Percentiles rank a stretch among this genome's conserved stretches.
These are phyloP conservation scores for Candida montana DNA, from an alignment of 805 yeast species.

Conservation along the genomic window DNA sequence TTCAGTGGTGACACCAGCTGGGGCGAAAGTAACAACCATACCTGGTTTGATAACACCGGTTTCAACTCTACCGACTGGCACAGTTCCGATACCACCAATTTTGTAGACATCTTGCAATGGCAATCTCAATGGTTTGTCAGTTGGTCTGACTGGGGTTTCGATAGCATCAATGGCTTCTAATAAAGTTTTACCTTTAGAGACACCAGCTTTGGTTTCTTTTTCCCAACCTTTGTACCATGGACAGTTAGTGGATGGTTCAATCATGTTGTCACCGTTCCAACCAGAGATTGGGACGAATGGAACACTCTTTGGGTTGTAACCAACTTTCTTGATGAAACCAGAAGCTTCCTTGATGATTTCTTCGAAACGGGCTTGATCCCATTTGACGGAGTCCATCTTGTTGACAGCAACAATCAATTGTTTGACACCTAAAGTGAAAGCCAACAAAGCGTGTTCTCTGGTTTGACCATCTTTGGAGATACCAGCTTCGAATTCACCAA, in stretches of 20 bases:
- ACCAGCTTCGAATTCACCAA: conserved; percentile 95
- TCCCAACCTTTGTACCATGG: conserved; percentile 93
- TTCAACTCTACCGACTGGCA: conserved; percentile 94
- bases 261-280: conserved; percentile 94
- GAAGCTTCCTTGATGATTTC: conserved; percentile 75
- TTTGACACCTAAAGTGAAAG: conserved; percentile 84
- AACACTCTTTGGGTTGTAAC: conserved; percentile 84
- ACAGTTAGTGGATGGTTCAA: conserved; percentile 75
- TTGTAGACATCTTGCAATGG: conserved; percentile 92
- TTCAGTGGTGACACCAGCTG: conserved; percentile 90
- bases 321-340: conserved; percentile 82
- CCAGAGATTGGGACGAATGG: conserved; percentile 91
- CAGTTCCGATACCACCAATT: conserved; percentile 94
- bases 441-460: conserved; percentile 90
- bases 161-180: conserved; percentile 85
- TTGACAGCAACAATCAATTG: conserved; percentile 87
- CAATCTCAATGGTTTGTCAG: conserved; percentile 86
- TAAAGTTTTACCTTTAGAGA: conserved; percentile 71
- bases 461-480: conserved; percentile 94
- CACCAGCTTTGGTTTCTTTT: conserved; percentile 81
- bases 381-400: conserved; percentile 92
- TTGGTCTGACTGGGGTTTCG: conserved; percentile 81
- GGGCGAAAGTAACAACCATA: conserved; percentile 87
- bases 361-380: conserved; percentile 77
- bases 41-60: conserved; percentile 91